Conservation (phyloP, 176 grass and related monocot genomes). For the Hordeum marinum region DNA sequence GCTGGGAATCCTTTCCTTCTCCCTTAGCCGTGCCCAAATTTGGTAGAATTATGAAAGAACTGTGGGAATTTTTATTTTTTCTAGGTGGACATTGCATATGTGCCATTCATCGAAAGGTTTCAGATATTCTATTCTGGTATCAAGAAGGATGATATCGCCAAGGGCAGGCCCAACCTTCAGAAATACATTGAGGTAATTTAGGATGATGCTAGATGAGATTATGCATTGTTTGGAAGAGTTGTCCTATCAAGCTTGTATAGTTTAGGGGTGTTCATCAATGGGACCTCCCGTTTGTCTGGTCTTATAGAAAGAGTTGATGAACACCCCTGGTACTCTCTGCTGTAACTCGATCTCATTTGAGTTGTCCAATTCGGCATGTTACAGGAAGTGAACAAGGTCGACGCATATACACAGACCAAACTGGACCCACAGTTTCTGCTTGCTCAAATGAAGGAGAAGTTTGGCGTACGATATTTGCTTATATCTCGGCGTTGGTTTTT, state of each 20-base stretch:
- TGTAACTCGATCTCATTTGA: neutral
- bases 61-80: slow-evolving; percentile 4
- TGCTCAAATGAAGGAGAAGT: slow-evolving; percentile 34
- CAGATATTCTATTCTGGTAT: slow-evolving; percentile 38
- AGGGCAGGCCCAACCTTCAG: slow-evolving; percentile 58
- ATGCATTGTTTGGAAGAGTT: neutral
- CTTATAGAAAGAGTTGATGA: too few relatives aligned
- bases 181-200: slow-evolving; percentile 58
- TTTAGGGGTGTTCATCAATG: neutral
- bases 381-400: slow-evolving; percentile 69
- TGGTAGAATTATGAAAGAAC: neutral
- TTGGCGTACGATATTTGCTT: slow-evolving; percentile 43
- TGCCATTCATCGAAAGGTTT: slow-evolving; percentile 69
- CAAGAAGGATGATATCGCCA: slow-evolving; percentile 74
- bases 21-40: neutral
- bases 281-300: too few relatives aligned
- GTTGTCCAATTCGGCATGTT: neutral
- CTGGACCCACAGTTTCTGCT: slow-evolving; percentile 48
- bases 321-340: neutral
- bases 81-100: slow-evolving; percentile 79
- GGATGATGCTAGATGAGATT: neutral
- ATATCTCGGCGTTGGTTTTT: neutral
- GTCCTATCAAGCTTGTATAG: neutral
- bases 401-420: slow-evolving; percentile 58
- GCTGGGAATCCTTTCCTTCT: neutral